These are phyloP conservation scores for Ogataea kodamae DNA, from an alignment of 805 yeast species.

Conservation along the genomic window DNA sequence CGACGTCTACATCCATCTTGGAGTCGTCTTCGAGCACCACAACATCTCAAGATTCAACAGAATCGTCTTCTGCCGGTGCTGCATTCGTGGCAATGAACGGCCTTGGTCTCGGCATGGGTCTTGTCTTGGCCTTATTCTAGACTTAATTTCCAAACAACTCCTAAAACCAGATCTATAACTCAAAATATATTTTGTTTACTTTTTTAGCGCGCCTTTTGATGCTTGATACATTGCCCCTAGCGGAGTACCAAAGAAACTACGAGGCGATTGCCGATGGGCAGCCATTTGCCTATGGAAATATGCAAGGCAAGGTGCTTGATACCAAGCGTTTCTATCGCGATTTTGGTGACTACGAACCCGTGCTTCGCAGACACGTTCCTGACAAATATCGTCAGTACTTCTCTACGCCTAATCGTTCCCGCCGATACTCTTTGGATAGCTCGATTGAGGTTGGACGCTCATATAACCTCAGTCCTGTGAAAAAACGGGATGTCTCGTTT, in stretches of 20 bases:
- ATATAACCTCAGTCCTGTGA: slow-evolving; percentile 30
- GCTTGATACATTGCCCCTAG: slow-evolving; percentile 29
- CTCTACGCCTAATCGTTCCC: slow-evolving; percentile 5
- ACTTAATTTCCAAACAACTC: slow-evolving; percentile 2
- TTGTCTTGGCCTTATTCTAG: slow-evolving; percentile 16
- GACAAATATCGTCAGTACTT: slow-evolving; percentile 27
- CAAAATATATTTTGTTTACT: slow-evolving; percentile 5
- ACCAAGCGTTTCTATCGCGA: slow-evolving; percentile 23
- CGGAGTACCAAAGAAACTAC: slow-evolving; percentile 29
- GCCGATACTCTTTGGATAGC: slow-evolving; percentile 7
- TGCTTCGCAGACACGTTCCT: slow-evolving; percentile 30
- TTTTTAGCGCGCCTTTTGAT: slow-evolving; percentile 15
- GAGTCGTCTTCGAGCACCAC: slow-evolving; percentile 11
- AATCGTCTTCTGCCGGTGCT: slow-evolving; percentile 23
- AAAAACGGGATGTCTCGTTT: slow-evolving; percentile 13
- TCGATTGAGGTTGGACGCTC: slow-evolving; percentile 31
- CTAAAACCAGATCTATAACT: slow-evolving; percentile 7
- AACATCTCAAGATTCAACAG: slow-evolving; percentile 16
- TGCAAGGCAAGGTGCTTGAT: slow-evolving; percentile 27
- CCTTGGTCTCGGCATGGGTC: slow-evolving; percentile 28
- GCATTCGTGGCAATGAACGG: slow-evolving; percentile 26
- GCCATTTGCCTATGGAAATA: slow-evolving; percentile 31
- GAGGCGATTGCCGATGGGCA: slow-evolving; percentile 24
- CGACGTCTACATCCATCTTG: slow-evolving; percentile 11
- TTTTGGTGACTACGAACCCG: slow-evolving; percentile 28